Conservation (phyloP, 2,329 filamentous ascomycete genomes). For the Ophiostoma sp. region DNA sequence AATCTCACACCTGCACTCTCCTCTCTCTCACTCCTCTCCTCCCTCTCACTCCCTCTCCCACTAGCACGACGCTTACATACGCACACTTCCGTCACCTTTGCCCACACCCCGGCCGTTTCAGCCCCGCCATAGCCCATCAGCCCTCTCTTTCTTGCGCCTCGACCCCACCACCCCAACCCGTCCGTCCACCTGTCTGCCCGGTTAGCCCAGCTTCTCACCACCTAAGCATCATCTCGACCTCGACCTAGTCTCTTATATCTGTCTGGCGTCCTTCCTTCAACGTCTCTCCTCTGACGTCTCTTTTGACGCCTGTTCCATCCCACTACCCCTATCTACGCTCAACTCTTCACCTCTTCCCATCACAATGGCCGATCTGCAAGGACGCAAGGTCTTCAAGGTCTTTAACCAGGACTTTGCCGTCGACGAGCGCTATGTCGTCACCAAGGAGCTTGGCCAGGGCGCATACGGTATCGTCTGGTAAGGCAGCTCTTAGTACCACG, state of each 20-base stretch:
- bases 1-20: background rate
- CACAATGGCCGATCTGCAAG: slow-evolving; percentile 36
- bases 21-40: background rate
- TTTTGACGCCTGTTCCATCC: background rate
- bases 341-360: background rate
- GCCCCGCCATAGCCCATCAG: slow-evolving; percentile 17
- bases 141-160: slow-evolving; percentile 13
- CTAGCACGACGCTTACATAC: background rate
- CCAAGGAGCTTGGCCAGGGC: slow-evolving; percentile 96
- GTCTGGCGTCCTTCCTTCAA: background rate
- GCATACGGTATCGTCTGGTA: slow-evolving; percentile 94
- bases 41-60: background rate
- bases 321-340: background rate
- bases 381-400: slow-evolving; percentile 93
- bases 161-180: slow-evolving; percentile 16
- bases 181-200: background rate
- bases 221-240: background rate
- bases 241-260: slow-evolving; percentile 7
- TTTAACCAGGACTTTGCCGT: slow-evolving; percentile 99
- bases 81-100: slow-evolving; percentile 8
- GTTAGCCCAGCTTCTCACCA: background rate
- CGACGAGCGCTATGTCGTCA: slow-evolving; percentile 96
- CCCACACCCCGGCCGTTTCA: slow-evolving; percentile 16
- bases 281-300: background rate
- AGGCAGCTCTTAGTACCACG: no score